Conservation (phyloP, 805 yeast species). For the Metschnikowia chrysomelidarum region DNA sequence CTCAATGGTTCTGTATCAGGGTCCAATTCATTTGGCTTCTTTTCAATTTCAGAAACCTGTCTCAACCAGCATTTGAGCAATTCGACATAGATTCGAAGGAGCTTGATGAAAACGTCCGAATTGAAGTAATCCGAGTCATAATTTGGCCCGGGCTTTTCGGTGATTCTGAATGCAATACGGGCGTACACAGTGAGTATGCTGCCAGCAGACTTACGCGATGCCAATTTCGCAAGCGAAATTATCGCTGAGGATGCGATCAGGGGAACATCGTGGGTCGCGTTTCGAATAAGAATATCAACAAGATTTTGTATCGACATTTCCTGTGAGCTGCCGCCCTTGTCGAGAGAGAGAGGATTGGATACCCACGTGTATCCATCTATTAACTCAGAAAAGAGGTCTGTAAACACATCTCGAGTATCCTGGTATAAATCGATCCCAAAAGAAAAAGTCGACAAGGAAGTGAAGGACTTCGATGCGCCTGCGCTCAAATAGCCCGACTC, state of each 20-base stretch:
- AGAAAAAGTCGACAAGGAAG: constrained; percentile 40
- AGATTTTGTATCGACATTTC: constrained; percentile 58
- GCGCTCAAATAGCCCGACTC: constrained; percentile 13
- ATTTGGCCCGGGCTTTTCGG: constrained; percentile 61
- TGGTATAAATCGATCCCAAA: constrained; percentile 39
- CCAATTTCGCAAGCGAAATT: constrained; percentile 60
- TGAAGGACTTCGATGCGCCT: constrained; percentile 28
- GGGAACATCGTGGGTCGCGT: constrained; percentile 65
- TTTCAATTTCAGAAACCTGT: constrained; percentile 44
- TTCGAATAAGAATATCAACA: constrained; percentile 74
- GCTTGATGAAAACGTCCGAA: constrained; percentile 56
- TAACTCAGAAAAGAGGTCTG: constrained; percentile 65
- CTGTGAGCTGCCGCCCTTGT: constrained; percentile 42
- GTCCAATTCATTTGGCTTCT: constrained; percentile 21
- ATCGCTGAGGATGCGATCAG: constrained; percentile 65
- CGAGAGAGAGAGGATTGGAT: constrained; percentile 29
- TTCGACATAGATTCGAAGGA: constrained; percentile 73
- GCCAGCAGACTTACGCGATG: constrained; percentile 67
- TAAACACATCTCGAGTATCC: constrained; percentile 37
- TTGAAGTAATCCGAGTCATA: constrained; percentile 58
- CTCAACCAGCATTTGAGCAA: constrained; percentile 79
- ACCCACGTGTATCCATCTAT: constrained; percentile 74
- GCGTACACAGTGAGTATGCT: constrained; percentile 72
- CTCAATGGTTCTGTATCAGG: constrained; percentile 27
- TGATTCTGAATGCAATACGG: constrained; percentile 74